Percentiles rank a stretch among this genome's conserved stretches.
phyloP scores from a whole-genome alignment of 75 land plant genomes.

The Larix kaempferi region DNA sequence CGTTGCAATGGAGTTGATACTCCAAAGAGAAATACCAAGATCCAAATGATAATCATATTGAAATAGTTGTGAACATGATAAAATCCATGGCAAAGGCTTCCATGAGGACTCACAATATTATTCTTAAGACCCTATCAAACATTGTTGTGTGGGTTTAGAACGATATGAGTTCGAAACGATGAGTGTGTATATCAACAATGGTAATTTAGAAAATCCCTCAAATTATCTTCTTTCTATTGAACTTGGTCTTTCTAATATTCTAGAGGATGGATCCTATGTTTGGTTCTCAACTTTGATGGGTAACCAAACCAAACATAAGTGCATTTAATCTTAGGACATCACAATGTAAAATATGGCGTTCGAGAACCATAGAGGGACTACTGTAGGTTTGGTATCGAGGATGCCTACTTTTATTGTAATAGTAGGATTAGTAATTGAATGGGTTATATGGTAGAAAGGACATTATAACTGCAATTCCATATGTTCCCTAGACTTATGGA shows the following conservation, averaged over 20 bases:
- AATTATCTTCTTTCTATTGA: conserved; percentile 8
- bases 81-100: conserved; percentile 18
- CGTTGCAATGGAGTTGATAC: conserved; percentile 61
- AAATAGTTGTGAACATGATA: conserved; percentile 34
- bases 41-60: conserved; percentile 45
- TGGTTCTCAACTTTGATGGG: conserved; percentile 62
- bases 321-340: conserved; percentile 36
- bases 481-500: neutral
- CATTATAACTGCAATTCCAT: neutral
- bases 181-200: conserved; percentile 14
- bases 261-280: conserved; percentile 29
- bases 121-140: conserved; percentile 6
- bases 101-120: conserved; percentile 10
- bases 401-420: neutral
- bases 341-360: conserved; percentile 1
- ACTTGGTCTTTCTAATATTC: conserved; percentile 22
- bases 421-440: neutral
- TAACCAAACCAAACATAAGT: conserved; percentile 24
- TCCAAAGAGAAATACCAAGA: conserved; percentile 27
- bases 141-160: conserved; percentile 17
- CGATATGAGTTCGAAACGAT: conserved; percentile 20
- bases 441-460: neutral
- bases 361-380: neutral
- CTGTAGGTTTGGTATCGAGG: conserved; percentile 4
- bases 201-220: neutral